Base-by-base conservation (phyloP, 345 rosid species). In the Firmiana major region DNA sequence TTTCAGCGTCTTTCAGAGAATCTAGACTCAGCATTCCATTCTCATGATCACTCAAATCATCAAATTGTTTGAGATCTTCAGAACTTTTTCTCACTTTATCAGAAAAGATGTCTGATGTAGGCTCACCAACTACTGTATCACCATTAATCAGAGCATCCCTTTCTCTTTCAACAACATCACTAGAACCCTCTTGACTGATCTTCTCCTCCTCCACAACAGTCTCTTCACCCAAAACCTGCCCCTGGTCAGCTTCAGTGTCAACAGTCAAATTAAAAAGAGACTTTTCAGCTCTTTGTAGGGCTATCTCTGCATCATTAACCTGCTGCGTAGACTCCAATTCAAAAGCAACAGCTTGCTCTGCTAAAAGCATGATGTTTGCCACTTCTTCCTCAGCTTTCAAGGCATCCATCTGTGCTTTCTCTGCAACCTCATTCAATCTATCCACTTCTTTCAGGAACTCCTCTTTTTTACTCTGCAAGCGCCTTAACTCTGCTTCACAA, bases 341-440 rank as follows among this genome's bases (percentile, higher is more conserved):
- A 82, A 89, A 86, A 75, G 98, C 99, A 79, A 95, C 97, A 74
- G 98, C 99, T 85, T 93, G 92, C 87, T 95, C 99, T 57, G 99
- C 98, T 75, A 94, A 84, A 77, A 87, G 87, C 99, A 95, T 95
- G 77, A 95, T 82, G 77, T 92, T 92, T n/a, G 94, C 83, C 17
- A 95, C 99, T 59, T 93, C 99, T 75, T 93, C 98, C 78, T 95
- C 99, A 5, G 98, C 93, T 83, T 90, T 87, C 81, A 95, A 79
- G 16, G 94, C 91, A 81, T 64, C 76, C 81, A 87, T 89, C 86
- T 89, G 91, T 46, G 88, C 90, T 78, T 86, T 80, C 83, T 92
- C 96, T 2, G 98, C 94, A 57, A 80, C 66, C 75, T 76, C 94
- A 84, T 91, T 91, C 88, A 92, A 83, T 78, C 89, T 86, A 77